Conservation (phyloP, 1,139 yeast genomes). For the Debaryomyces sp. region DNA sequence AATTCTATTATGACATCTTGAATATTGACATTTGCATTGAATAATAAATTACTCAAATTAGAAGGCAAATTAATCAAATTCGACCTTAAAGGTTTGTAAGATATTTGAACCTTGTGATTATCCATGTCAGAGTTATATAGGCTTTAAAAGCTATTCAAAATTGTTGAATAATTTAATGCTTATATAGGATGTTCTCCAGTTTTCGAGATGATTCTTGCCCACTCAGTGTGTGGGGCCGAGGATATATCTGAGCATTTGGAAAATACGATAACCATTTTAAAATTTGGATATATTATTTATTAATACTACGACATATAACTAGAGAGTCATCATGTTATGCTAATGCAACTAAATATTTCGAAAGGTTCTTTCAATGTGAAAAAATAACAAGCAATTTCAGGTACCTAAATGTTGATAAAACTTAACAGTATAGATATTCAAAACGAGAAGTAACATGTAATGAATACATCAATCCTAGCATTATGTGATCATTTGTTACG, state of each 20-base stretch:
- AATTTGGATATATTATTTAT: neutral
- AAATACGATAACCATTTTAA: neutral
- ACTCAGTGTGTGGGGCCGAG: conserved; percentile 7
- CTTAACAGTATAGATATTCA: neutral
- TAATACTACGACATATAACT: neutral
- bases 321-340: neutral
- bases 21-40: conserved; percentile 55
- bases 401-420: neutral
- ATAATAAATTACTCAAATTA: conserved; percentile 48
- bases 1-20: conserved; percentile 64
- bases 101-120: conserved; percentile 34
- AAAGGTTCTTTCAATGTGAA: neutral
- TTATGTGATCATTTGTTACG: neutral
- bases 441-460: neutral
- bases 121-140: conserved; percentile 30
- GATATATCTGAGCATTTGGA: conserved; percentile 1
- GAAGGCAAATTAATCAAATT: conserved; percentile 65
- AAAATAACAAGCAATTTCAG: neutral
- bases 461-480: neutral
- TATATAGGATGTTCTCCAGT: conserved; percentile 18
- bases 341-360: neutral
- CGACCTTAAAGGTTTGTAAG: conserved; percentile 43
- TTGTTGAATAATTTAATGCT: neutral
- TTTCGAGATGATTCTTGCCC: conserved; percentile 8
- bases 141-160: neutral